Base-by-base conservation (phyloP, 495 filamentous ascomycete genomes). In the Lindgomyces ingoldianus region DNA sequence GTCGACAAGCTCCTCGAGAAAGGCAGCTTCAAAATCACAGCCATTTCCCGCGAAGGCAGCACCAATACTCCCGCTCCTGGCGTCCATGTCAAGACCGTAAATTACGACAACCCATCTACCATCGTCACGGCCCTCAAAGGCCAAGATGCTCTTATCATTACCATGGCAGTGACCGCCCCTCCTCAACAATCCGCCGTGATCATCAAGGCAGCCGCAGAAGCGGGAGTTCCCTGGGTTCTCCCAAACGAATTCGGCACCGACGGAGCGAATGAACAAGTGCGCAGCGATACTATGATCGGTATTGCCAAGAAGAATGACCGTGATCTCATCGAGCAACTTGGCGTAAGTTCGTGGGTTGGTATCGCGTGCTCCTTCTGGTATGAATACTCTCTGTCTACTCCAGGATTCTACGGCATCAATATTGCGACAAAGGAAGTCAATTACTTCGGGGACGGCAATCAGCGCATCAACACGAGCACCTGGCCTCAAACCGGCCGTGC, bases 111-210 rank as follows among this genome's bases (percentile, higher is more conserved):
- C 51, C 70, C 69, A 2, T 62, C 69, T 11, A 73, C 77, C 39
- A 68, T 86, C 25, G 76, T 81, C 6, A 53, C 59, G 11, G 81
- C 78, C 21, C 72, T 83, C 19, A 69, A 74, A 44, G 79, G 77
- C 51, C 83, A 85, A 69, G 78, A 85, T 50, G 79, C 76, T 36
- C 76, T 90, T n/a, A 74, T 89, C 67, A 87, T 89, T 69, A 85
- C 83, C 4, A 68, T 89, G 60, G 49, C 57, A n/a, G 72, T 75
- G 4, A 60, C 19, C 0, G 78, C 79, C 0, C 74, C 81, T 0
- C 67, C 63, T 3, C 77, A 79, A 1, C 76, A 72, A 0, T 79
- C 86, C 16, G 51, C 53, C 27, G 75, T 78, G 47, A 76, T 90
- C 55, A 72, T 87, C 62, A 65, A 78, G 2, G 87, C 87, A 0